These are phyloP conservation scores for Hypoxylon sp. DNA, from an alignment of 2,329 filamentous ascomycete species.

Conservation along the genomic window DNA sequence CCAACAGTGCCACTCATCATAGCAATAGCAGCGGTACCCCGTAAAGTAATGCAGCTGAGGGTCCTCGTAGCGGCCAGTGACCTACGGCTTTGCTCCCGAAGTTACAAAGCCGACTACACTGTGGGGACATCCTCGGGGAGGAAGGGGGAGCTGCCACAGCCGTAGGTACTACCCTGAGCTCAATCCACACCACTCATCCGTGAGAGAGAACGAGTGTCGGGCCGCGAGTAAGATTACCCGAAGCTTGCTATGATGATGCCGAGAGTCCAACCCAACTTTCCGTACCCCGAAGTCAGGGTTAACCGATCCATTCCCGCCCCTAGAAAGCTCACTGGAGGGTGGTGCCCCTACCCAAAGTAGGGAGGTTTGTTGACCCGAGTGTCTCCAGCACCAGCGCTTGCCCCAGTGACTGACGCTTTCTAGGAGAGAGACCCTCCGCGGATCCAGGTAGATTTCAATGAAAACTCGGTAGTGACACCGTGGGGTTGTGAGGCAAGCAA, in stretches of 20 bases:
- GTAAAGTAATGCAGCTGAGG: too few species aligned
- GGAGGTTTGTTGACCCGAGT: neutral
- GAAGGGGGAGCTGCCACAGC: neutral
- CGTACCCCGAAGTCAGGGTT: too few species aligned
- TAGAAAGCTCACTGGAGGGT: too few species aligned
- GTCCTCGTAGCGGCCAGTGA: too few species aligned
- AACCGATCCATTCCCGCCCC: too few species aligned
- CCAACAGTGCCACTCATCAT: neutral
- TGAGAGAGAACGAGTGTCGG: neutral
- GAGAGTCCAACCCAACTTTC: too few species aligned
- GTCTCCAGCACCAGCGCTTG: neutral
- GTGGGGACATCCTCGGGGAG: neutral
- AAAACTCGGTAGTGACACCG: conserved; percentile 1
- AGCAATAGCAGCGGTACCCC: too few species aligned
- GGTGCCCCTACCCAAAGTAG: neutral
- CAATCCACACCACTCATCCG: too few species aligned
- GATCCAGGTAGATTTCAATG: neutral
- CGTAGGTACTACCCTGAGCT: neutral
- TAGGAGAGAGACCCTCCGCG: neutral
- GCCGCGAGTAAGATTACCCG: neutral
- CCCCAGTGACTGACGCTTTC: neutral
- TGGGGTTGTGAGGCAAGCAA: neutral
- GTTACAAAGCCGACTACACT: neutral
- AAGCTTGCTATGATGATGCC: neutral
- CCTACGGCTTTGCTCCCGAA: neutral